These are phyloP conservation scores for Aotearoamyces nothofagi DNA, from an alignment of 2,329 filamentous ascomycete genomes.

Conservation along the genomic window DNA sequence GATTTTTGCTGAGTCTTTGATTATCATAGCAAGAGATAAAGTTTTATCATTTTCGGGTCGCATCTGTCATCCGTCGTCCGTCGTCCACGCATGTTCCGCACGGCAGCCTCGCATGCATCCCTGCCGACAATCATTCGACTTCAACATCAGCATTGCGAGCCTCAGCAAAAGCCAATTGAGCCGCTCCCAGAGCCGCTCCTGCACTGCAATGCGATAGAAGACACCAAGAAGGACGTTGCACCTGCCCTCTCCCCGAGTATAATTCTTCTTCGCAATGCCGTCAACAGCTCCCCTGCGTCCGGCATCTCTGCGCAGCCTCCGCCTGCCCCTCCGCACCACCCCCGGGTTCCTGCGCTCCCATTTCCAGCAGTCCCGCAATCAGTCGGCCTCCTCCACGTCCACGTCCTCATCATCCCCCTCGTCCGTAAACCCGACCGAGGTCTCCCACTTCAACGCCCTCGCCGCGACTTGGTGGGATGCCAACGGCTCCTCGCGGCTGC, in stretches of 20 bases:
- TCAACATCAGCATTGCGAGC: background rate
- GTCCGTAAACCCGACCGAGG: slow-evolving; percentile 76
- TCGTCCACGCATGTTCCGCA: too few relatives aligned
- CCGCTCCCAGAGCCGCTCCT: background rate
- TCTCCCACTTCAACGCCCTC: slow-evolving; percentile 88
- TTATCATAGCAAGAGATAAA: too few relatives aligned
- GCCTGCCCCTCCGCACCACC: slow-evolving; percentile 16
- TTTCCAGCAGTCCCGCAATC: too few relatives aligned
- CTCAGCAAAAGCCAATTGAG: background rate
- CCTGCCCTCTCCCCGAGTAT: background rate
- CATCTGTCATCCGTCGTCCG: too few relatives aligned
- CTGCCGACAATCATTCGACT: background rate
- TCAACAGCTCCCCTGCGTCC: slow-evolving; percentile 3
- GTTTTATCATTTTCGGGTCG: too few relatives aligned
- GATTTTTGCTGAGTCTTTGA: too few relatives aligned
- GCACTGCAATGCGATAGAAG: background rate
- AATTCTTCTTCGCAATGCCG: background rate
- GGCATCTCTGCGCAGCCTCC: slow-evolving; percentile 16
- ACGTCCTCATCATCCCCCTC: slow-evolving; percentile 23
- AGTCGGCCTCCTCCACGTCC: background rate
- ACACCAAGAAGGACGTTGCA: background rate
- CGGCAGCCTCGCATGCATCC: background rate
- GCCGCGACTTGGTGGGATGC: slow-evolving; percentile 97
- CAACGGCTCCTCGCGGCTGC: slow-evolving; percentile 75
- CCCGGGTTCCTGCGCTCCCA: slow-evolving; percentile 16